Evolutionary conservation across 2,329 filamentous ascomycete genomes (phyloP), one percentile per base, ranked within the genome.

Genomic region (Escovopsis sp.): DNA sequence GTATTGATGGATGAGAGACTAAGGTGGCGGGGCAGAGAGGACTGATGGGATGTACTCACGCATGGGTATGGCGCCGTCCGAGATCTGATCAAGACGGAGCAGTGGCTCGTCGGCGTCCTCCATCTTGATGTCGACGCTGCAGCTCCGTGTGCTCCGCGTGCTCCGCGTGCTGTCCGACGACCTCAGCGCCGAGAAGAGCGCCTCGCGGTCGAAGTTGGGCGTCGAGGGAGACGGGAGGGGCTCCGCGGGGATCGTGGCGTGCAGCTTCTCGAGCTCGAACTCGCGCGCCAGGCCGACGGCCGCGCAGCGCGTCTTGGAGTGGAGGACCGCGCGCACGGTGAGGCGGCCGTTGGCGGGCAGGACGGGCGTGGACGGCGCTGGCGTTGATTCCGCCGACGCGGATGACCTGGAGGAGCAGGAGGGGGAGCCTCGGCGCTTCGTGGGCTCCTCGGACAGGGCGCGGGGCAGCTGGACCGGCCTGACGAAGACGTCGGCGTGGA

Each of bases 211-310:
- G 37, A 50, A 51, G 38, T 45, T 44, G 10, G 45, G 45, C 1
- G 47, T 40, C n/a, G 41, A 42, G 14, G 50, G 49, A 9, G 45
- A 35, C 2, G 50, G 48, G 7, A 51, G 44, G 8, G 57, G 55
- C 3, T 63, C 57, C 27, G 3, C 27, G 2, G 64, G 63, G n/a
- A 72, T 57, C 1, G 65, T 68, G 8, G 63, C 58, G 37, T 65
- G 60, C 9, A 76, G 54, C 45, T 65, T 58, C 24, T 66, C 58
- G 12, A 74, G 54, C 45, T 74, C 62, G 45, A 77, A 71, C 14
- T 61, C 64, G 27, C 71, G 63, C 47, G 66, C 62, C 14, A 78
- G 58, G 1, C 68, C 48, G 47, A 74, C 66, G 1, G 70, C 59
- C 38, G 63, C 62, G 27, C 27, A 29, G 14, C 63, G 57, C 2